Percentiles rank a stretch among this genome's conserved stretches.
Evolutionary conservation across 2,329 filamentous ascomycete species (phyloP).

Genomic region (Grosmannia clavigera): DNA sequence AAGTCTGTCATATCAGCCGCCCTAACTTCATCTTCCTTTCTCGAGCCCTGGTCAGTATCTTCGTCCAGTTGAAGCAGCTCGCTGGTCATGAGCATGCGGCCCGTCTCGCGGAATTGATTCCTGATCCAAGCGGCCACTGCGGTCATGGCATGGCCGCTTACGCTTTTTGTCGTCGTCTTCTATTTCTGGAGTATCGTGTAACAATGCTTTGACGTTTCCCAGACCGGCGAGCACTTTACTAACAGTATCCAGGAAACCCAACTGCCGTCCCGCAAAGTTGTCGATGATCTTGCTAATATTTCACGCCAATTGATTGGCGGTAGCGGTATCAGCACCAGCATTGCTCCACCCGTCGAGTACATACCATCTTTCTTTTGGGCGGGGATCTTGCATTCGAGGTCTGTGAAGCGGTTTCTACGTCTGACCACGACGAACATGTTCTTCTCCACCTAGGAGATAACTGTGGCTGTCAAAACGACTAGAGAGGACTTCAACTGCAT

Average conservation of each 20-base stretch:
- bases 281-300: slow-evolving; percentile 21
- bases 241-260: slow-evolving; percentile 18
- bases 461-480: slow-evolving; percentile 35
- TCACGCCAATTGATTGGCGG: slow-evolving; percentile 24
- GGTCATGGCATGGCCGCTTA: slow-evolving; percentile 7
- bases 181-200: slow-evolving; percentile 1
- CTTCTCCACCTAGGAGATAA: slow-evolving; percentile 22
- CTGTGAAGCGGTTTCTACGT: slow-evolving; percentile 27
- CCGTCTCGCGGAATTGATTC: background rate
- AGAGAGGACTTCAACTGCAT: slow-evolving; percentile 30
- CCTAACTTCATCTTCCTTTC: slow-evolving; percentile 8
- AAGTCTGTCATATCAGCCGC: background rate
- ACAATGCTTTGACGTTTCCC: slow-evolving; percentile 1
- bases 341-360: slow-evolving; percentile 32
- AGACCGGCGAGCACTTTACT: slow-evolving; percentile 15
- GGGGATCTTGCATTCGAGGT: slow-evolving; percentile 26
- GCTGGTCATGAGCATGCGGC: background rate
- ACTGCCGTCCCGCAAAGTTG: slow-evolving; percentile 2
- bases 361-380: slow-evolving; percentile 20
- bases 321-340: slow-evolving; percentile 28
- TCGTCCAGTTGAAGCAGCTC: background rate
- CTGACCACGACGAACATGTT: background rate
- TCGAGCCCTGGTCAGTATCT: background rate
- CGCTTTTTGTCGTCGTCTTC: slow-evolving; percentile 10
- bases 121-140: background rate